phyloP scores from a whole-genome alignment of 257 asterid species.

The Nicotiana noctiflora region DNA sequence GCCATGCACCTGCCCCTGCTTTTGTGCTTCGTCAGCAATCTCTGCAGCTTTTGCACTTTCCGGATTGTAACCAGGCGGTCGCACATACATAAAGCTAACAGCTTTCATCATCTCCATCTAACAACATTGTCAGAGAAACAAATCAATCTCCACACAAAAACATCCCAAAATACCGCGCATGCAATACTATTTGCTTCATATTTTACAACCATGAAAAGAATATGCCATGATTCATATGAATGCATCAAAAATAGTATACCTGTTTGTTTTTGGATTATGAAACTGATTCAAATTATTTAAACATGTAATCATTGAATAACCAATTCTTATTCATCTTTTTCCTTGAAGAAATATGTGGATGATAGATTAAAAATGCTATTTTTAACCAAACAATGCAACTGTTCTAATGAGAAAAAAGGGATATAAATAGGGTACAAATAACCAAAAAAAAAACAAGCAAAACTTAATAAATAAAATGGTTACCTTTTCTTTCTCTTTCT shows the following conservation, averaged over 20 bases:
- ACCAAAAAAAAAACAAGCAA: too few species aligned
- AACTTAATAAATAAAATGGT: not conserved
- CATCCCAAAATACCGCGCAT: not conserved
- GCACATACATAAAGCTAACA: constrained; percentile 94
- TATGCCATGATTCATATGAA: not conserved
- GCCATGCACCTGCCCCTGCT: constrained; percentile 28
- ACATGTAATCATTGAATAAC: not conserved
- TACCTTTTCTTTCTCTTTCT: constrained; percentile 96
- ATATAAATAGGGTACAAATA: not conserved
- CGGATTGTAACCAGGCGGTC: constrained; percentile 95
- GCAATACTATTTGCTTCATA: not conserved
- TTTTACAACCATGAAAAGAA: not conserved
- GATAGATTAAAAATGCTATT: not conserved
- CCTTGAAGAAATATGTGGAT: not conserved
- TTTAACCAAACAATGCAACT: not conserved
- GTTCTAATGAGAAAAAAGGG: not conserved
- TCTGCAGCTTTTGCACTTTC: constrained; percentile 99
- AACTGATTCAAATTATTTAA: not conserved
- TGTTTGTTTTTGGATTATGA: not conserved
- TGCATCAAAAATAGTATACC: not conserved
- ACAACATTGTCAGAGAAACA: constrained; percentile 17
- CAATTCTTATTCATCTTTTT: not conserved
- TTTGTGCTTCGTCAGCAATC: constrained; percentile 53
- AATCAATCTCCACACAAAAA: not conserved
- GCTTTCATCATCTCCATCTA: constrained; percentile 98